These are phyloP conservation scores for Ceraceosorus guamensis DNA, from an alignment of 1,284 basidiomycete species.

Conservation along the genomic window DNA sequence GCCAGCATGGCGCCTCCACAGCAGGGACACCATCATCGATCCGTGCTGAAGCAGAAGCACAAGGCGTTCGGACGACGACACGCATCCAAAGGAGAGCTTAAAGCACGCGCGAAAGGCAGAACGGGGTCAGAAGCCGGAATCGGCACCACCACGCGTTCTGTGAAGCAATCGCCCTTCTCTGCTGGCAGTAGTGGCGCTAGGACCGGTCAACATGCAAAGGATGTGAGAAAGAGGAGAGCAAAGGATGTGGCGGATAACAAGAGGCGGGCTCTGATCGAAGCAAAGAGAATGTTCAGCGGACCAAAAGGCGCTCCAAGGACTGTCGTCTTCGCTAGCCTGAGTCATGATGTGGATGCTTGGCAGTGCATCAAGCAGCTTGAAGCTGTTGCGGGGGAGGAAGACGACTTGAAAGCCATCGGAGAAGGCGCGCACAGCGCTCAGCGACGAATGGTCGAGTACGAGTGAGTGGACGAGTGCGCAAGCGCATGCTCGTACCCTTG, in stretches of 20 bases:
- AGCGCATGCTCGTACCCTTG: not conserved
- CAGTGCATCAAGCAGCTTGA: slow-evolving; percentile 60
- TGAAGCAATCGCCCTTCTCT: not conserved
- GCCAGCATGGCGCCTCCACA: too few relatives aligned
- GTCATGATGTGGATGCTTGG: slow-evolving; percentile 59
- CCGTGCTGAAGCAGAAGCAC: slow-evolving; percentile 40
- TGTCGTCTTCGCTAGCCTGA: slow-evolving; percentile 70
- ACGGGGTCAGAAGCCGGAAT: slow-evolving; percentile 4
- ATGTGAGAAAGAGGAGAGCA: not conserved
- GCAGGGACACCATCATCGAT: slow-evolving; percentile 28
- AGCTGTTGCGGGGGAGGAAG: slow-evolving; percentile 59
- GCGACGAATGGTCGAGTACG: not conserved
- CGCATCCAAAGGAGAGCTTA: slow-evolving; percentile 37
- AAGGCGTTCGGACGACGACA: slow-evolving; percentile 46
- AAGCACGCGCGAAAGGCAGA: slow-evolving; percentile 34
- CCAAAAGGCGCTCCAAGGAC: slow-evolving; percentile 68
- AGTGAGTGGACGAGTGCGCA: not conserved
- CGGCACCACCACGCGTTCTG: not conserved
- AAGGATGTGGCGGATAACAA: slow-evolving; percentile 28
- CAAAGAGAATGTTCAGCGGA: slow-evolving; percentile 1
- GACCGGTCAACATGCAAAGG: not conserved
- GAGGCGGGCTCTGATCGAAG: slow-evolving; percentile 14
- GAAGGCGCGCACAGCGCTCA: slow-evolving; percentile 14
- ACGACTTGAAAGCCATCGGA: slow-evolving; percentile 28
- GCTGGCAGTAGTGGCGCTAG: not conserved